Conservation (phyloP, 2,329 filamentous ascomycete genomes). For the Zelopaecilomyces penicillatus region DNA sequence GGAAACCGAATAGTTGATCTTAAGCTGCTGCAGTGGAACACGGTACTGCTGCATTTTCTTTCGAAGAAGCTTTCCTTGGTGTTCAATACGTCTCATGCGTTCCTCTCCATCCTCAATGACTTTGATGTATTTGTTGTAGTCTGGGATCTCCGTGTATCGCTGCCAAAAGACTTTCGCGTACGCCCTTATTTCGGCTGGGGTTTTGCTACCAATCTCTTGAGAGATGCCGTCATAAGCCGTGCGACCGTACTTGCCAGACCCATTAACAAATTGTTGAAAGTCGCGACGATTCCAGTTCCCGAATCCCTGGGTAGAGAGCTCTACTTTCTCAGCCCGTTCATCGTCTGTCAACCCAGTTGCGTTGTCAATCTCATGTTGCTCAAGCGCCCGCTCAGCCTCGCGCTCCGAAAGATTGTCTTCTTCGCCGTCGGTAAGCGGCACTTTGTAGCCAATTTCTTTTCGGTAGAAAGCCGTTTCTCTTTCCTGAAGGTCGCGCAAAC, state of each 20-base stretch:
- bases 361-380: conserved; percentile 89
- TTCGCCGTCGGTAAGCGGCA: conserved; percentile 77
- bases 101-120: conserved; percentile 91
- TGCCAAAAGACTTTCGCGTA: conserved; percentile 98
- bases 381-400: conserved; percentile 76
- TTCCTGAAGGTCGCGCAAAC: conserved; percentile 82
- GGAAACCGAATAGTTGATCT: conserved; percentile 97
- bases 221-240: conserved; percentile 79
- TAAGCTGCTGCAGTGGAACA: conserved; percentile 94
- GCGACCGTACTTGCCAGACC: conserved; percentile 85
- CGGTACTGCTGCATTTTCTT: conserved; percentile 96
- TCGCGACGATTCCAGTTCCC: conserved; percentile 93
- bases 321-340: conserved; percentile 79
- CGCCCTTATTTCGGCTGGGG: conserved; percentile 70
- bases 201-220: conserved; percentile 86
- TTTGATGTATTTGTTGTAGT: conserved; percentile 81
- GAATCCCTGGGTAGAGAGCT: conserved; percentile 76
- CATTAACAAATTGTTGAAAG: conserved; percentile 97
- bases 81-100: conserved; percentile 76
- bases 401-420: conserved; percentile 82
- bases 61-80: conserved; percentile 84
- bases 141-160: conserved; percentile 80
- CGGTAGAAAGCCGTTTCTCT: conserved; percentile 93
- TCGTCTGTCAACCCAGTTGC: conserved; percentile 81
- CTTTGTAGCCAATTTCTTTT: conserved; percentile 94